Percentiles rank a stretch among this genome's conserved stretches.
These are phyloP conservation scores for Sechiopsis laciniata DNA, from an alignment of 306 rosid genomes.

Conservation along the genomic window DNA sequence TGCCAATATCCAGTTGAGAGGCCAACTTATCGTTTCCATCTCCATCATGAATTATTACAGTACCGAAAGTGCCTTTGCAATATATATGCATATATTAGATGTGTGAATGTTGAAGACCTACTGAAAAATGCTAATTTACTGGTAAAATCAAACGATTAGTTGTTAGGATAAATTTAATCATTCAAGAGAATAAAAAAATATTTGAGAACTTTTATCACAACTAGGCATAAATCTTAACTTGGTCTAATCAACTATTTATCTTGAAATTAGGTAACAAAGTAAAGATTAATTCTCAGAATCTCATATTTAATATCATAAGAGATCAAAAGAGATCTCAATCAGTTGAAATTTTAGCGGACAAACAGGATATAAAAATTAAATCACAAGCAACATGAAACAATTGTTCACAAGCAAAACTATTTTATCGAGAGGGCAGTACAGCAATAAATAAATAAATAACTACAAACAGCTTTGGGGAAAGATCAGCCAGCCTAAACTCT, in stretches of 20 bases:
- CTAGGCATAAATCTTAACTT: not conserved
- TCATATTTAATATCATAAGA: not conserved
- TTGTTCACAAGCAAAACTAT: too few relatives aligned
- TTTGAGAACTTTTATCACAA: not conserved
- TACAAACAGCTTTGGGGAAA: too few relatives aligned
- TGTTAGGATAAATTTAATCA: not conserved
- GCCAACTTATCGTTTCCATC: constrained; percentile 40
- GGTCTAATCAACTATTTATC: not conserved
- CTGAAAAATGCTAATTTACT: not conserved
- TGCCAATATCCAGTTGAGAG: constrained; percentile 27
- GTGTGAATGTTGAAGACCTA: not conserved
- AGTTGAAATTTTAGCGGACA: too few relatives aligned
- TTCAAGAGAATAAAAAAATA: not conserved
- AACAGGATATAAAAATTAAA: too few relatives aligned
- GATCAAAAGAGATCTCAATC: too few relatives aligned
- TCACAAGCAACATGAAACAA: too few relatives aligned
- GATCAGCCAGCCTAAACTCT: too few relatives aligned
- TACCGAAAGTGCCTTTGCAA: constrained; percentile 61
- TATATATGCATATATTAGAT: constrained; percentile 10
- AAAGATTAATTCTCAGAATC: not conserved
- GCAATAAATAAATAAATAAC: too few relatives aligned
- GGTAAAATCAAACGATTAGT: constrained; percentile 1
- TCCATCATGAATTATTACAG: constrained; percentile 60
- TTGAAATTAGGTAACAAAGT: constrained; percentile 5
- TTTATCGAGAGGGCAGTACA: too few relatives aligned